Evolutionary conservation across 2,329 filamentous ascomycete species (phyloP), one percentile per base, ranked within the genome.

Genomic region (Orbilia ellipsospora): DNA sequence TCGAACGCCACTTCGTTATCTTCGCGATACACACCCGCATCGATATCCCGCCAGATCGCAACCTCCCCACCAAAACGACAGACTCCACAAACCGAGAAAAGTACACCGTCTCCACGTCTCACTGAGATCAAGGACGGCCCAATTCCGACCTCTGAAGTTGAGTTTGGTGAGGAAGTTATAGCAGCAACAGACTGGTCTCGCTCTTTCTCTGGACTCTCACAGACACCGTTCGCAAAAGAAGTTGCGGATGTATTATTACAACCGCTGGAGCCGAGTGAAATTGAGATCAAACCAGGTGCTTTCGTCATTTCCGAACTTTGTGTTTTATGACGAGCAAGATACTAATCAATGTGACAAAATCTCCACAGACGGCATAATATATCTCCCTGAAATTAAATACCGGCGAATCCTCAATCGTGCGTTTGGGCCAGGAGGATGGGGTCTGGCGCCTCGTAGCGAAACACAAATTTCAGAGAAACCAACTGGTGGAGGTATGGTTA

Each of bases 371-470:
- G 95, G 95, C 40, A 94, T 99, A 79, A 85, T 98, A 73, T 99
- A 98, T 82, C 85, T 99, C 72, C 95, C 95, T 12, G 95, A 99
- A 86, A 98, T 99, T 85, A 97, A 98, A 84, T 99, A 99, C 84
- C 86, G 95, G 52, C 86, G 94, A 77, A 94, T 96, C 78, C 83
- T 99, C 80, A 97, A 98, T 82, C 85, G 86, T 80, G 93, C 93
- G 0, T 99, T 99, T 83, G 94, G 95, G 0, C 95, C 95, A 0
- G 95, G 96, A 64, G 95, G 92, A 5, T 99, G 95, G 95, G 95
- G 95, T 0, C 84, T 99, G 65, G 94, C 94, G 67, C 95, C 95
- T 8, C 86, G 94, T 72, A 91, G 93, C 15, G 92, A 96, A 81
- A 89, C 92, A 61, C 90, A 93, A 12, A 92, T 97, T 0, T 93